Evolutionary conservation across 2,329 filamentous ascomycete genomes (phyloP).

Genomic region (Neobulgaria alba): DNA sequence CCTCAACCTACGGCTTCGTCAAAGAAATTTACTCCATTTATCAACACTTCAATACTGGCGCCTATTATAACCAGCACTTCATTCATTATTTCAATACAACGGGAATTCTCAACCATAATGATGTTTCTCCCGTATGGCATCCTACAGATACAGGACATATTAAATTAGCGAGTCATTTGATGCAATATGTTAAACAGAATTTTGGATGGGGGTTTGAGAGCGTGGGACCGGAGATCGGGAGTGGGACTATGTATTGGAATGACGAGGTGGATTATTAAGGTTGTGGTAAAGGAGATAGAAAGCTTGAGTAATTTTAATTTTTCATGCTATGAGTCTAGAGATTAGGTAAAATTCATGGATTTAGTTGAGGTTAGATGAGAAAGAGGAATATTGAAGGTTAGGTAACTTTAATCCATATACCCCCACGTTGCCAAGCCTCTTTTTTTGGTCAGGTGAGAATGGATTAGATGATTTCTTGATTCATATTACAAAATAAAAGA

Average conservation of each 20-base stretch:
- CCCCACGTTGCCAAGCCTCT: no score
- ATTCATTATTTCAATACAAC: conserved; percentile 55
- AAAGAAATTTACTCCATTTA: conserved; percentile 43
- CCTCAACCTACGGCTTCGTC: conserved; percentile 38
- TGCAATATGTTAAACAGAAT: conserved; percentile 46
- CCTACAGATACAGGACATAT: conserved; percentile 53
- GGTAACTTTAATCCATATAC: no score
- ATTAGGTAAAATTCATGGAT: no score
- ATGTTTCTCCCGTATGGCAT: conserved; percentile 49
- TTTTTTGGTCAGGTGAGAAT: no score
- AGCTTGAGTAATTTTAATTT: no score
- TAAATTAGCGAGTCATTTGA: conserved; percentile 51
- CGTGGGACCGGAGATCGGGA: conserved; percentile 43
- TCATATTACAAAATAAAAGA: no score
- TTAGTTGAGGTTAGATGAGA: no score
- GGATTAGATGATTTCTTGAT: no score
- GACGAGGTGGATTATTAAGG: conserved; percentile 23
- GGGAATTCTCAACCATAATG: conserved; percentile 53
- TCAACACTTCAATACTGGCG: conserved; percentile 41
- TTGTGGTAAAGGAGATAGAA: no score
- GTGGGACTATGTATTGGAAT: conserved; percentile 45
- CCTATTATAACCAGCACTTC: conserved; percentile 39
- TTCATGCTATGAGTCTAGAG: no score
- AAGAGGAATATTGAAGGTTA: no score
- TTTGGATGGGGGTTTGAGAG: conserved; percentile 49